A percentile compares a stretch with the other conserved stretches of the same genome.
Conservation (phyloP, 2,329 filamentous ascomycete species). For the Diaporthe sp. region DNA sequence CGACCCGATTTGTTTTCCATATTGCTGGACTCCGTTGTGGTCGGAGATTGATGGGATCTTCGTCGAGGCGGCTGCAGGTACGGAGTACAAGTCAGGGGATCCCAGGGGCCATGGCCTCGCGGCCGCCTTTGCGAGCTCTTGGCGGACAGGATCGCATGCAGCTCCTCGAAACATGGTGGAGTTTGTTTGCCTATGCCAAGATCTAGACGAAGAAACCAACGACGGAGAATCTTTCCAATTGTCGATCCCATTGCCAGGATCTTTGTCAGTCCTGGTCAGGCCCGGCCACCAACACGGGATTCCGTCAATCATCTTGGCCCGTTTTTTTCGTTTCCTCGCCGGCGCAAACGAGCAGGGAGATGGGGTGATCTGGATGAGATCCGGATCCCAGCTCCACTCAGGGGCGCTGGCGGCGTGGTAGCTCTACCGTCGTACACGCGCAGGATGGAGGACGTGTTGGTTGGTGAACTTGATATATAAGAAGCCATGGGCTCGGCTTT, state of each 20-base stretch:
- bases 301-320: conserved; percentile 19
- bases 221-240: conserved; percentile 24
- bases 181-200: conserved; percentile 30
- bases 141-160: conserved; percentile 19
- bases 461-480: conserved; percentile 12
- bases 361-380: conserved; percentile 22
- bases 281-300: background rate
- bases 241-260: conserved; percentile 17
- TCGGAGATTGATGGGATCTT: conserved; percentile 25
- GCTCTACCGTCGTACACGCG: background rate
- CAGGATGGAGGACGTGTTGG: conserved; percentile 9
- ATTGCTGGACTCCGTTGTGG: conserved; percentile 4
- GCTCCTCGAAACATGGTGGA: conserved; percentile 13
- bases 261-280: conserved; percentile 1
- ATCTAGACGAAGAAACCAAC: conserved; percentile 30
- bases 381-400: conserved; percentile 20
- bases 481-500: background rate
- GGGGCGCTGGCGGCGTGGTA: background rate
- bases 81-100: conserved; percentile 22
- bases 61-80: conserved; percentile 17
- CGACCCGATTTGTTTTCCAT: background rate
- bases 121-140: conserved; percentile 12
- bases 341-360: conserved; percentile 11
- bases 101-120: conserved; percentile 8
- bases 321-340: conserved; percentile 2